Conservation (phyloP, 2,329 filamentous ascomycete species). For the Fusarium sp. region DNA sequence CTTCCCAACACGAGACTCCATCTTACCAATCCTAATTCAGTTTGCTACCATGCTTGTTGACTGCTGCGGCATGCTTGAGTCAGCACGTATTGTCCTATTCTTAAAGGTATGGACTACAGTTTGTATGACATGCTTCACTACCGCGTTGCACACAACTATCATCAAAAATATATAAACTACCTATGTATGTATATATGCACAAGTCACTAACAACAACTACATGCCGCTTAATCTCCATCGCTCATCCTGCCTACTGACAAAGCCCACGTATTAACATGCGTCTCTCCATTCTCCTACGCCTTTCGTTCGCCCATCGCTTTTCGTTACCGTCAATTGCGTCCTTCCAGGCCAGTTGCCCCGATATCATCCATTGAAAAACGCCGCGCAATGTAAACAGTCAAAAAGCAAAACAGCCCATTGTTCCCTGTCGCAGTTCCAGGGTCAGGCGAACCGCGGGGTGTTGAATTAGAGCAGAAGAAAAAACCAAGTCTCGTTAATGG, state of each 20-base stretch:
- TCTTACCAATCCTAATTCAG: conserved; percentile 22
- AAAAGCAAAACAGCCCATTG: conserved; percentile 27
- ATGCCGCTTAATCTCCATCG: conserved; percentile 15
- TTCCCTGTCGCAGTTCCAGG: conserved; percentile 9
- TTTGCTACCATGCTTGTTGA: not conserved
- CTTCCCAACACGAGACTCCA: conserved; percentile 22
- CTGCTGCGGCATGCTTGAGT: conserved; percentile 2
- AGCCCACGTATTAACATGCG: conserved; percentile 33
- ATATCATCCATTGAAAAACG: conserved; percentile 42
- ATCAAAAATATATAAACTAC: conserved; percentile 34
- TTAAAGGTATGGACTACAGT: not conserved
- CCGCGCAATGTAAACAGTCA: conserved; percentile 42
- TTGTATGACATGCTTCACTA: not conserved
- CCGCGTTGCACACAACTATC: not conserved
- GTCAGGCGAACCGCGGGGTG: conserved; percentile 25
- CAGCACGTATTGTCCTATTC: conserved; percentile 5
- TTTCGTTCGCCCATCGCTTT: conserved; percentile 25
- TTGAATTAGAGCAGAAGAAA: conserved; percentile 34
- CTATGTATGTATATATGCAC: conserved; percentile 40
- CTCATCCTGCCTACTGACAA: conserved; percentile 6
- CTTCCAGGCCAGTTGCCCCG: conserved; percentile 14
- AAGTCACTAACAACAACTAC: conserved; percentile 23
- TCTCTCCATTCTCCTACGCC: conserved; percentile 18
- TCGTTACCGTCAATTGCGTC: conserved; percentile 18
- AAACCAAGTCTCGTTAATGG: conserved; percentile 38